Conservation (phyloP, 2,329 filamentous ascomycete genomes). For the Ophiostoma tasmaniense region DNA sequence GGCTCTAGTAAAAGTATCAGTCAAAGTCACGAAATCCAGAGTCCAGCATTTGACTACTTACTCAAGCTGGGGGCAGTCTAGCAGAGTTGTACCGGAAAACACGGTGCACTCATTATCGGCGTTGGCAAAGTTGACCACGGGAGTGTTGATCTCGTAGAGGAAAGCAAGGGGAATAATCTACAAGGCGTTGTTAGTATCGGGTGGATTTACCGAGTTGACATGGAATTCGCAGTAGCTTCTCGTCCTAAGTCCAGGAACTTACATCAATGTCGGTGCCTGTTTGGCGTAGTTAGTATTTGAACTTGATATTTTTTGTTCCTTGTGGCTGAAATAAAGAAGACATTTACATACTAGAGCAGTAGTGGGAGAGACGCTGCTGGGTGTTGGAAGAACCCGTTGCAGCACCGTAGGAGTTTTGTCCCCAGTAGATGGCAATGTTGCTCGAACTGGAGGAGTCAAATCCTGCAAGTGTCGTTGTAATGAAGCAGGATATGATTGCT, state of each 20-base stretch:
- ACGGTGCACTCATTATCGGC: conserved; percentile 51
- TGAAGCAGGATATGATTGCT: conserved; percentile 13
- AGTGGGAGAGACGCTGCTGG: conserved; percentile 49
- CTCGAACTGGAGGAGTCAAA: conserved; percentile 37
- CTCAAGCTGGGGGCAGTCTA: conserved; percentile 58
- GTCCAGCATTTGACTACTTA: conserved; percentile 31
- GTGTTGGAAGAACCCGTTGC: conserved; percentile 35
- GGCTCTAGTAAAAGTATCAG: conserved; percentile 25
- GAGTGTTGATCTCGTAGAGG: conserved; percentile 46
- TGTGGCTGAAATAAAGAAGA: neutral
- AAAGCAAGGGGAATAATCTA: conserved; percentile 59
- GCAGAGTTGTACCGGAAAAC: conserved; percentile 49
- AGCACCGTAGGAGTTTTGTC: conserved; percentile 53
- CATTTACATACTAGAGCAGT: conserved; percentile 46
- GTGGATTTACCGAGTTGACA: neutral
- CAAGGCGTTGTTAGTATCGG: conserved; percentile 15
- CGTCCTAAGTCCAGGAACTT: conserved; percentile 19
- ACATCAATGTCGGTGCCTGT: conserved; percentile 36
- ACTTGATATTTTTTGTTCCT: neutral
- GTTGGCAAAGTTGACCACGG: conserved; percentile 56
- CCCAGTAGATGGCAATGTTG: conserved; percentile 62
- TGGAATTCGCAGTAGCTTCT: neutral
- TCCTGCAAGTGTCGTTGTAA: conserved; percentile 28
- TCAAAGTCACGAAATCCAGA: neutral
- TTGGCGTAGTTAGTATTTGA: neutral